Evolutionary conservation across 129 eudicot species (phyloP), one percentile per base, ranked within the genome.

Genomic region (Flaveria brownii): DNA sequence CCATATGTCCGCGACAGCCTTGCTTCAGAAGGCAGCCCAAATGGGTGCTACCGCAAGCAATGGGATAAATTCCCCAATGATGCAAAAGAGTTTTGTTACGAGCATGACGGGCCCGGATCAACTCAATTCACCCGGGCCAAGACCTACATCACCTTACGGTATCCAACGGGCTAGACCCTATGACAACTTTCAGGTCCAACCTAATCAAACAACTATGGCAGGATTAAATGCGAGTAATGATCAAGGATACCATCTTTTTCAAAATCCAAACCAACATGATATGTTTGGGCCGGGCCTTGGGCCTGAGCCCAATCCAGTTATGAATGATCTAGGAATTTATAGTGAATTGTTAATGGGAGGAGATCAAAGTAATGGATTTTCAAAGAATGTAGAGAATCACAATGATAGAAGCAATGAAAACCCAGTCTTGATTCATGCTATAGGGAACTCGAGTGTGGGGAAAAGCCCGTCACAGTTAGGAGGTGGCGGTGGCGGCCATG

Each of bases 1-100:
- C 46, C 91, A 83, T 9, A 88, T 91, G 97, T 87, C 97, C 2
- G 97, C 97, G 0, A 91, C 97, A 12, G 97, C 97, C 25, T 80
- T 89, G 76, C 74, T 91, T 80, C 97, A 89, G 42, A 87, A 91
- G 66, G 96, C 97, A 3, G 97, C 97, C 42, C 86, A 82, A 78
- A 76, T 82, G 82, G 86, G 82, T 3, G 86, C 86, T 13, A 82
- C 76, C 0, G 82, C 96, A 5, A 88, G 88, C 70, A 89, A 82
- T 28, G 87, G 84, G 7, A 88, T 88, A 16, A 86, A 87, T 74
- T 88, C 92, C n/a, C 96, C 97, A 1, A 87, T 87, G 92, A 89
- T 89, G 88, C 97, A 91, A 69, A 85, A 87, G 82, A 85, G 87
- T 72, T 91, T 85, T 42, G 86, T 75, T 66, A 85, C 80, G 47